A percentile compares a stretch with the other conserved stretches of the same genome.
Conservation (phyloP, 2,329 filamentous ascomycete genomes). For the Alternaria infectoria region DNA sequence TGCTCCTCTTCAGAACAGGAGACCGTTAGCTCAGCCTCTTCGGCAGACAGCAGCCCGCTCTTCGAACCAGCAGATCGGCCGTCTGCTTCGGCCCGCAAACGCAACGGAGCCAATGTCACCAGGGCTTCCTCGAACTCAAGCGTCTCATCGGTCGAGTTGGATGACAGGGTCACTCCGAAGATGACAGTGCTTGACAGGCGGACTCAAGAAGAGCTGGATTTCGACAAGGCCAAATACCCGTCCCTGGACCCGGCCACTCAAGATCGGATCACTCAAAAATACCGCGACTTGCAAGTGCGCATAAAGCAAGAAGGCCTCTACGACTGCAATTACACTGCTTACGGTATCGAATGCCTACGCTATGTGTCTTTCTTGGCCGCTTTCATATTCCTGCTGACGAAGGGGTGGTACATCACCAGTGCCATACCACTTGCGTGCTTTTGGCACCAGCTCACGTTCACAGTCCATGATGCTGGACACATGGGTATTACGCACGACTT, state of each 20-base stretch:
- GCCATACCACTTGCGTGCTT: conserved; percentile 78
- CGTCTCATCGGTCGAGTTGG: conserved; percentile 58
- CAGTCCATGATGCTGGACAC: conserved; percentile 92
- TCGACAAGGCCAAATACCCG: conserved; percentile 83
- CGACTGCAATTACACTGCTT: conserved; percentile 81
- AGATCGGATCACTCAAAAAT: conserved; percentile 76
- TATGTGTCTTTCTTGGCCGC: conserved; percentile 72
- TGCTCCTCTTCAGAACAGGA: conserved; percentile 34
- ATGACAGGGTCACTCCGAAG: conserved; percentile 49
- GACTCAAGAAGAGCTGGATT: conserved; percentile 75
- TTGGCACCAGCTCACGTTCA: conserved; percentile 96
- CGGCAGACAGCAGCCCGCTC: conserved; percentile 63
- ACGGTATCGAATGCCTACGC: conserved; percentile 74
- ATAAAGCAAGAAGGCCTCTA: conserved; percentile 80
- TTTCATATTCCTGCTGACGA: conserved; percentile 58
- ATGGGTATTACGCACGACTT: conserved; percentile 97
- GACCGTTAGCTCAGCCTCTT: conserved; percentile 52
- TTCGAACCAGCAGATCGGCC: conserved; percentile 61
- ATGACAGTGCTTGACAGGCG: conserved; percentile 73
- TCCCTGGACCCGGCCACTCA: conserved; percentile 76
- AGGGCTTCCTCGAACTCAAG: conserved; percentile 65
- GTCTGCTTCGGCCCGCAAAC: conserved; percentile 44
- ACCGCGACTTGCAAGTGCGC: conserved; percentile 75
- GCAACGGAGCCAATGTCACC: conserved; percentile 45
- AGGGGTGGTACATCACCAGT: conserved; percentile 61